Base-by-base conservation (phyloP, 306 rosid species). In the Quercus parvula region DNA sequence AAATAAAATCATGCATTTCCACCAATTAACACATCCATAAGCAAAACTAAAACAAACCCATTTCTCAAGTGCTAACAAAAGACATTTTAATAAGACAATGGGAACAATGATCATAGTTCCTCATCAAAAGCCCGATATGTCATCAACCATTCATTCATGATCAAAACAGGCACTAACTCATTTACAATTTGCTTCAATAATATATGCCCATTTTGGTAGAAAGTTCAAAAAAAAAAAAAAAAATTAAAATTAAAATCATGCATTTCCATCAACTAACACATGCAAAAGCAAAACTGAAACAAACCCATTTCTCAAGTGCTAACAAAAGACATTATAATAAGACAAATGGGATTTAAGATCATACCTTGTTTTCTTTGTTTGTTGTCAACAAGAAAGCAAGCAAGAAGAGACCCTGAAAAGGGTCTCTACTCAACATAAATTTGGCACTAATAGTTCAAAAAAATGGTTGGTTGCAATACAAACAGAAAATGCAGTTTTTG, bases 351-450 rank as follows among this genome's bases (percentile, higher is more conserved):
- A 9, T 18, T 28, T 12, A 79, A 49, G 27, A 85, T 10, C 74
- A 71, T 78, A 84, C 89, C 89, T 84, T 84, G 25, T 31, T 67
- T 61, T 35, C 74, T 46, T 56, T 33, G 20, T 33, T 17, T 25
- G 28, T 28, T 75, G 18, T 78, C 71, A 30, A 56, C n/a, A 41
- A 75, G 44, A 71, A 70, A 41, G 5, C 24, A 73, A 54, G 67
- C 10, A 77, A 75, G 76, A 66, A 82, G 70, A 72, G 79, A 76
- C 67, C 67, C 62, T 38, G 67, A 25, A 59, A 76, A 61, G 56
- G 77, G 78, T 18, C 41, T 68, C 41, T 55, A 57, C 41, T 68
- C 52, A 59, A 57, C 14, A 58, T 64, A 1, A 41, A 12, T 51
- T 24, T 44, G 73, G 56, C 56, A 33, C 57, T 12, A 24, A 35